Evolutionary conservation across 805 yeast species (phyloP).

Genomic region (Candida sonorensis): DNA sequence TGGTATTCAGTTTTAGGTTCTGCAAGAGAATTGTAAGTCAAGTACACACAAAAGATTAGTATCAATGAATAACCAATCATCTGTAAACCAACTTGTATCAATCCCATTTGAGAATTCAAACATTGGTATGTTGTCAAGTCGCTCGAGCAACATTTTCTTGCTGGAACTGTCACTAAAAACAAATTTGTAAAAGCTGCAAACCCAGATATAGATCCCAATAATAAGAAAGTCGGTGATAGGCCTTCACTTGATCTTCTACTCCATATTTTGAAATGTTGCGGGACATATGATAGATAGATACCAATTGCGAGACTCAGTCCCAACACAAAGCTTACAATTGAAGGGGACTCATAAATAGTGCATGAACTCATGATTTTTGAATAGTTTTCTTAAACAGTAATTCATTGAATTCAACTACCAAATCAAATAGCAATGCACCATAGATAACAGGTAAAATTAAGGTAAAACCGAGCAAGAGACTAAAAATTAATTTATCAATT

Average conservation of each 20-base stretch:
- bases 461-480: too few relatives aligned
- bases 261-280: constrained; percentile 62
- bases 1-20: constrained; percentile 40
- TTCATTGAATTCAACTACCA: too few relatives aligned
- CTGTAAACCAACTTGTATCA: constrained; percentile 62
- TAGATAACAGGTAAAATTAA: too few relatives aligned
- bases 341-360: constrained; percentile 41
- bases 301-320: constrained; percentile 56
- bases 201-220: constrained; percentile 68
- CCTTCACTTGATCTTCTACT: constrained; percentile 66
- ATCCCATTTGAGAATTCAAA: constrained; percentile 55
- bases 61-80: constrained; percentile 53
- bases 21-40: constrained; percentile 38
- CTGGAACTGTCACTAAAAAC: constrained; percentile 50
- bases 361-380: constrained; percentile 23
- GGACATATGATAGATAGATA: constrained; percentile 63
- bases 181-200: constrained; percentile 62
- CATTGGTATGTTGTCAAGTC: constrained; percentile 48
- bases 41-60: constrained; percentile 44
- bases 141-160: constrained; percentile 52
- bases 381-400: background rate
- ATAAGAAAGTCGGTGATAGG: constrained; percentile 61
- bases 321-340: constrained; percentile 38
- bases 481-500: too few relatives aligned
- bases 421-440: too few relatives aligned